Evolutionary conservation across 371 early-diverging fungal genomes (phyloP), one percentile per base, ranked within the genome.

Genomic region (Rhizomucor miehei): DNA sequence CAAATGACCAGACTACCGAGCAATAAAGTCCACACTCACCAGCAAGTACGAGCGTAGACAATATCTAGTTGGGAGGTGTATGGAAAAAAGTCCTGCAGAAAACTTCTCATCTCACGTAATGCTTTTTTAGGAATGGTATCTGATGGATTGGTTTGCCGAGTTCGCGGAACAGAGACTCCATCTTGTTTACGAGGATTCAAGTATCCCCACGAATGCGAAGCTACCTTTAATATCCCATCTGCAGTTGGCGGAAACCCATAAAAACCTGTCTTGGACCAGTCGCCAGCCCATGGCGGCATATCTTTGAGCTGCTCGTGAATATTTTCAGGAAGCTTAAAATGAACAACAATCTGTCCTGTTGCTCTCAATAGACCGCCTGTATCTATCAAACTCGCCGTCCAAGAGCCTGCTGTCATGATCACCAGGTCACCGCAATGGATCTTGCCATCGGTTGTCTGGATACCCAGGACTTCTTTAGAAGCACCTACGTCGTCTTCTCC

Each of bases 261-360:
- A 44, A 50, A 57, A 8, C 57, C 81, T 1, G 70, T 75, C 16
- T 69, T 54, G 2, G 73, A 67, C 6, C 81, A 51, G 54, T 82
- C 78, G 11, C 69, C 81, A 40, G 75, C 67, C 82, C 82, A 84
- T 0, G 79, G 79, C 9, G 81, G 81, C n/a, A 70, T 61, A 12
- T 67, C 57, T 45, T 57, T 44, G 41, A 41, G 16, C 20, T 12
- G 39, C 13, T 25, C 52, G 43, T 29, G 39, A 34, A 14, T 57
- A 34, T 52, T 43, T 14, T 57, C 29, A 1, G 66, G 64, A 9
- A 65, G 61, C 14, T 60, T 48, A 48, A 82, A 69, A 8, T 81
- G 82, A 19, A 81, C 54, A 3, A 85, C 85, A 19, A 79, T 65
- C 54, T 81, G 79, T 11, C 80, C 82, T 10, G 75, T 65, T 1